Evolutionary conservation across 306 rosid species (phyloP), one percentile per base, ranked within the genome.

Genomic region (Begonia loranthoides): DNA sequence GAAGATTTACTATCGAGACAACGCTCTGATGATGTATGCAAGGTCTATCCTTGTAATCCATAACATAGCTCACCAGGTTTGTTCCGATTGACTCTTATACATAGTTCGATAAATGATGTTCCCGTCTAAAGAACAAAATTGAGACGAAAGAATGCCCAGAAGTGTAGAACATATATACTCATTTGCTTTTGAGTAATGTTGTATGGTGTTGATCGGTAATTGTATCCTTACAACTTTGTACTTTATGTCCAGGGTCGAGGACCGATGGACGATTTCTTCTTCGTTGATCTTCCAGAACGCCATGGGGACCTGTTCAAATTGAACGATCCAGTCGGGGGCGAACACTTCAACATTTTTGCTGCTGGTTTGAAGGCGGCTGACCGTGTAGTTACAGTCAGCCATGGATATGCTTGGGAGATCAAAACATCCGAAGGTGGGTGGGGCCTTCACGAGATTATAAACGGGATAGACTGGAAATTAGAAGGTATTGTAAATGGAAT

Each of bases 61-160:
- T 67, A 92, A 86, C 88, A 86, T 92, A 61, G 99, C 99, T 55
- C 75, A 86, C 78, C 99, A 92, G 97, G 97, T 89, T 62, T 38
- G 57, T 65, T 52, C 66, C 45, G 19, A 22, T 15, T 5, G 12
- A 13, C 28, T 6, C 5, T 11, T 41, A 6, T 49, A 19, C 9
- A 17, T 11, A 28, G 36, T 28, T 28, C 3, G 22, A 19, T 19
- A 19, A 19, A 19, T 19, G 22, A 19, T 19, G 22, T 19, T 19
- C 22, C n/a, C n/a, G n/a, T n/a, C n/a, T n/a, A n/a, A n/a, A 2
- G 2, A 19, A 19, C 36, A 28, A 28, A 28, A 28, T 28, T 1
- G 36, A 28, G 36, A 28, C 36, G 4, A 24, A 3, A 28, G 36
- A 7, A 7, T 28, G 36, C 9, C 3, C 8, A 28, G 36, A 28